Evolutionary conservation across 2,329 filamentous ascomycete species (phyloP), one percentile per base, ranked within the genome.

Genomic region (Fusarium sp.): DNA sequence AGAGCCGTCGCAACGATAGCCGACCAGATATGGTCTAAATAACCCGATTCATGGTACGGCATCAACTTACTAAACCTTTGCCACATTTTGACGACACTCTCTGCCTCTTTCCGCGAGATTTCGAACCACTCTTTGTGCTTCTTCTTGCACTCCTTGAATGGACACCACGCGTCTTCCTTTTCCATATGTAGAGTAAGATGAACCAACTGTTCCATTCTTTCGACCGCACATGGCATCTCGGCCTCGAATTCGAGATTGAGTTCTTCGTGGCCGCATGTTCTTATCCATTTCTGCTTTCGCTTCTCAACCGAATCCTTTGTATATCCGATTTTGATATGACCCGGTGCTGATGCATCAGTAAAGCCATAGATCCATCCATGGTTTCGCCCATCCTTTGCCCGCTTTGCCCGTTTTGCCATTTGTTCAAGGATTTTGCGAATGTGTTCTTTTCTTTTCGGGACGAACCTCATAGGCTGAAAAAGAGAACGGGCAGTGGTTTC

Each of bases 321-420:
- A 9, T 13, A 30, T 16, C 66, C 61, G 7, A 69, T 70, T 13
- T 69, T 70, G 11, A 67, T 63, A 34, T 49, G 47, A 5, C 53
- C 62, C 21, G 41, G 56, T 18, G 12, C 12, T 6, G 62, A 53
- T 18, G 25, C 32, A 5, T 59, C 62, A 11, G 41, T 43, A 5
- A 67, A 69, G 30, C 66, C 69, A 14, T 70, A 70, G 2, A 69
- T 8, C 14, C n/a, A 50, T 10, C 66, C 67, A 27, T 41, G 1
- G 2, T 1, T 6, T 16, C 50, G 32, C 3, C 12, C 4, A 7
- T 1, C 16, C 2, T 30, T 4, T 30, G 12, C 12, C 2, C 0
- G 4, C 0, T 5, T 13, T 47, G 32, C 3, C 12, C 8, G 6
- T 2, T 16, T 2, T 13, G 1, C 4, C 61, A 69, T 45, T 3